Base-by-base conservation (phyloP, 805 yeast species). In the Dipodascopsis uninucleata region DNA sequence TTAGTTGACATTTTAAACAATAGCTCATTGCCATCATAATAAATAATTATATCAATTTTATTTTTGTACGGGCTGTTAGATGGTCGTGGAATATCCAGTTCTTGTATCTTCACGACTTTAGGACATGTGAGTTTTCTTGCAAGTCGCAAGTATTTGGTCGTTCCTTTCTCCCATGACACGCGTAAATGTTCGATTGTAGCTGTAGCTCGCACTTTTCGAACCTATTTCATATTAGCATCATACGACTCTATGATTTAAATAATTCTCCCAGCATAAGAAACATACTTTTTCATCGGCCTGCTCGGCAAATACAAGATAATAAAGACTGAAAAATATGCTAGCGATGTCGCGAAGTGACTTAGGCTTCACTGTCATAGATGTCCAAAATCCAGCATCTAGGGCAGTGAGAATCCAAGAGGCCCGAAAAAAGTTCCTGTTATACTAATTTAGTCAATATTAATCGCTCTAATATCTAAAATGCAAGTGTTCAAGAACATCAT, bases 381-480 rank as follows among this genome's bases (percentile, higher is more conserved):
- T 60, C 63, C 63, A 60, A 36, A 59, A 60, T 14, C 63, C 63
- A 3, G 63, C 63, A 36, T 61, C 64, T 17, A 58, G 46, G 3
- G 63, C 63, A 6, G 60, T 60, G 29, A 60, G 38, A 16, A 60
- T 46, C 61, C 63, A 58, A 8, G 58, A 38, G 20, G 64, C 64
- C 20, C 63, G 41, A 38, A 42, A 60, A 38, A 56, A 60, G 31
- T 50, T 32, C 5, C 53, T 46, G 6, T 54, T 43, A 41, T 60
- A 60, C 53, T 54, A 14, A n/a, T 25, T 28, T 8, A 28, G 26
- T 20, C 9, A n/a, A 18, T 6, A 14, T 29, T 35, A 21, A 35
- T 14, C n/a, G 24, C n/a, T 18, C n/a, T n/a, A n/a, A n/a, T n/a
- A n/a, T n/a, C n/a, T n/a, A 26, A 26, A 26, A n/a, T 26, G n/a